Conservation (phyloP, 2,329 filamentous ascomycete genomes). For the Fusarium redolens region DNA sequence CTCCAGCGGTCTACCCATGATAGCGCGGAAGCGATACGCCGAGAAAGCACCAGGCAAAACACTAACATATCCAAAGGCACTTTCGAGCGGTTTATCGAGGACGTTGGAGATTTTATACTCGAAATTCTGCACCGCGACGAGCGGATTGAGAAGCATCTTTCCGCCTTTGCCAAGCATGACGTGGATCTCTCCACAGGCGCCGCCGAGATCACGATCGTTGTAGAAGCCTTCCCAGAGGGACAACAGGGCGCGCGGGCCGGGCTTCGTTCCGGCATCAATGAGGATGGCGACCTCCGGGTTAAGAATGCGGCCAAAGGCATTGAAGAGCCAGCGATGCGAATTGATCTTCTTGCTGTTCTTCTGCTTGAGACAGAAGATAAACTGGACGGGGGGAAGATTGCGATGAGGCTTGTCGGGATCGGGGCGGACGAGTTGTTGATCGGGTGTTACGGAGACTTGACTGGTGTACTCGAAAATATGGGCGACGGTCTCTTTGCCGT, state of each 20-base stretch:
- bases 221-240: slow-evolving; percentile 43
- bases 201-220: slow-evolving; percentile 41
- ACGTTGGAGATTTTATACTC: slow-evolving; percentile 44
- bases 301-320: slow-evolving; percentile 41
- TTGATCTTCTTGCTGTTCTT: slow-evolving; percentile 46
- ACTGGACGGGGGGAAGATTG: slow-evolving; percentile 41
- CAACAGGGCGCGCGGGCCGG: slow-evolving; percentile 36
- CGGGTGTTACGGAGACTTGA: slow-evolving; percentile 41
- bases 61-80: slow-evolving; percentile 43
- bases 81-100: slow-evolving; percentile 41
- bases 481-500: slow-evolving; percentile 42
- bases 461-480: slow-evolving; percentile 45
- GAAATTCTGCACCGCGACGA: slow-evolving; percentile 43
- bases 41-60: slow-evolving; percentile 42
- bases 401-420: slow-evolving; percentile 31
- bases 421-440: slow-evolving; percentile 43
- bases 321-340: slow-evolving; percentile 45
- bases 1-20: slow-evolving; percentile 40
- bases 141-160: slow-evolving; percentile 39
- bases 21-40: slow-evolving; percentile 41
- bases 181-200: slow-evolving; percentile 42
- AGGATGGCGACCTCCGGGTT: slow-evolving; percentile 43
- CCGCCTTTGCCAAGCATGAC: slow-evolving; percentile 43
- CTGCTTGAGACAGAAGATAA: slow-evolving; percentile 44
- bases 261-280: slow-evolving; percentile 42